phyloP scores from a whole-genome alignment of 176 grass and related monocot genomes.

The Carex cristatella region DNA sequence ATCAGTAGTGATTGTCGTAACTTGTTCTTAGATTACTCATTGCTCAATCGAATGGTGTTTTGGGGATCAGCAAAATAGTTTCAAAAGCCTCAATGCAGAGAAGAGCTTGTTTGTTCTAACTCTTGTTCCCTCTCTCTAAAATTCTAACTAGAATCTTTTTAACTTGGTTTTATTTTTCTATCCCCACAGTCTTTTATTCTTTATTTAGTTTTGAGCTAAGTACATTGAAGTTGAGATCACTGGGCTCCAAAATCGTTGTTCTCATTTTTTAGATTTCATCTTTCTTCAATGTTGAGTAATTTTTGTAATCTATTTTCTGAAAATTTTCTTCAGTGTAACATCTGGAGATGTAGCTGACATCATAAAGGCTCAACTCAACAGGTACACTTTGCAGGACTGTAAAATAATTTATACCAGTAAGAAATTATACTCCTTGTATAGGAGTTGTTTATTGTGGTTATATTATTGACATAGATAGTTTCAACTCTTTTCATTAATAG shows the following conservation, averaged over 20 bases:
- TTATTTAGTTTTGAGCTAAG: background rate
- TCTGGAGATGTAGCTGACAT: constrained; percentile 88
- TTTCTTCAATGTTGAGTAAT: background rate
- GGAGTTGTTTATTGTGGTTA: constrained; percentile 2
- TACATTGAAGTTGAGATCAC: background rate
- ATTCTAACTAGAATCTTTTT: background rate
- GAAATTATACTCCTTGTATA: background rate
- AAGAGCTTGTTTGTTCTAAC: background rate
- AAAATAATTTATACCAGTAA: background rate
- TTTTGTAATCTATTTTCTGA: background rate
- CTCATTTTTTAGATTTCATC: background rate
- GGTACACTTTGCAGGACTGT: constrained; percentile 31
- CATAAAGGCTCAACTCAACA: constrained; percentile 80
- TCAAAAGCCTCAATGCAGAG: background rate
- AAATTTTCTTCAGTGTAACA: constrained; percentile 48
- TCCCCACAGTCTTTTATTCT: background rate
- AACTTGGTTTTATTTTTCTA: background rate
- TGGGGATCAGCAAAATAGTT: background rate
- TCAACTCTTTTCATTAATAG: constrained; percentile 25
- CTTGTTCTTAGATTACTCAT: background rate
- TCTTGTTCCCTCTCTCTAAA: background rate
- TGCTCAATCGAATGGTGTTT: background rate
- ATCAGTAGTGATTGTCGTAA: background rate
- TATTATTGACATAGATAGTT: background rate
- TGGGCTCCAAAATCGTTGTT: background rate